Evolutionary conservation across 176 grass and related monocot species (phyloP), one percentile per base, ranked within the genome.

Genomic region (Urochloa ruziziensis): DNA sequence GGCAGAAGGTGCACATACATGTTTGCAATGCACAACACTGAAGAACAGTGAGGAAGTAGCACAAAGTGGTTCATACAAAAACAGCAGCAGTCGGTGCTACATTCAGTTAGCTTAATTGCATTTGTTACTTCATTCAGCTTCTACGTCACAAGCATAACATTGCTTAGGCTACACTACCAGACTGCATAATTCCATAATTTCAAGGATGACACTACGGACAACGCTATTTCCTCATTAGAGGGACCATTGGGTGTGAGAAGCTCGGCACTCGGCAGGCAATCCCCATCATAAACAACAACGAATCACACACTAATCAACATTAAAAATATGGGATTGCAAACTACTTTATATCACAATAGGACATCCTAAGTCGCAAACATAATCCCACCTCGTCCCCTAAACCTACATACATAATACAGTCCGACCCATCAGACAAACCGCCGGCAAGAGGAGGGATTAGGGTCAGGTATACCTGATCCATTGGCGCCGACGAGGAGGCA

Each of bases 401-500:
- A 17, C 35, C 48, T 6, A 63, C 29, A 28, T 35, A n/a, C 16
- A 64, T 46, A 34, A 63, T 23, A 0, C 17, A 72, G n/a, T 12
- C 36, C 42, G 15, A 24, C 37, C 4, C 15, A 29, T 19, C 0
- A 24, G 21, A 21, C 7, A 73, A 35, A 32, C 39, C 39, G 6
- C 37, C 5, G 24, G 14, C 0, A 17, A 3, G 2, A 35, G 7
- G 29, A 16, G 69, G 53, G 35, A n/a, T 3, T 25, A 54, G 53
- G 29, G 62, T 1, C 52, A 11, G 37, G 71, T 19, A 17, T 82
- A 98, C 93, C 96, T 62, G 96, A 95, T 86, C 96, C 93, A 23
- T 98, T 98, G 30, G 93, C 91, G 68, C 96, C 96, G 57, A 98
- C 15, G 56, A 98, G 96, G 73, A 98, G 96, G 89, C 96, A 96